These are phyloP conservation scores for Tricladium varicosporioides DNA, from an alignment of 2,329 filamentous ascomycete species.

Conservation along the genomic window DNA sequence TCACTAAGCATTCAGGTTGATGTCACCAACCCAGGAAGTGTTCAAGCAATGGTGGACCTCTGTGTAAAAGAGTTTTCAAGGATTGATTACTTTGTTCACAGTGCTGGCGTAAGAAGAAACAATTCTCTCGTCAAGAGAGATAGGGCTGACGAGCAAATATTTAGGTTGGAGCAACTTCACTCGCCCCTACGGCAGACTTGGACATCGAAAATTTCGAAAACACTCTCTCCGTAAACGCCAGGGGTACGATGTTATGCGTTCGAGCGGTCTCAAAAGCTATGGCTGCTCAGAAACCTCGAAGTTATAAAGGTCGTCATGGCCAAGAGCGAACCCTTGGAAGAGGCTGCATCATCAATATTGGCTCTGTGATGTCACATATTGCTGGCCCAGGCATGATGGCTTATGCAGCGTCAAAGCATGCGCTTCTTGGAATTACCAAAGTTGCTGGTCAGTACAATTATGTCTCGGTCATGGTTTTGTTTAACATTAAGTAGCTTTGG, in stretches of 20 bases:
- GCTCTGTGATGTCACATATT: constrained; percentile 41
- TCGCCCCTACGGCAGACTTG: constrained; percentile 22
- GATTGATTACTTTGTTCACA: constrained; percentile 53
- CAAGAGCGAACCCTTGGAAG: constrained; percentile 9
- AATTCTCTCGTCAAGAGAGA: not conserved
- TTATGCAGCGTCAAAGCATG: constrained; percentile 32
- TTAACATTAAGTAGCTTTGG: not conserved
- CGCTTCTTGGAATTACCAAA: constrained; percentile 28
- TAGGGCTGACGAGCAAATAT: not conserved
- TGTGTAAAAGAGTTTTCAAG: constrained; percentile 47
- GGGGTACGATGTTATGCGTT: constrained; percentile 34
- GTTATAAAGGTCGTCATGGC: constrained; percentile 9
- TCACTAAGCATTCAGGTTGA: constrained; percentile 29
- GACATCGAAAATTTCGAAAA: constrained; percentile 26
- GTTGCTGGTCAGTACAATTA: constrained; percentile 10
- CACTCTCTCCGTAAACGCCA: constrained; percentile 35
- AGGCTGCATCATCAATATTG: constrained; percentile 60
- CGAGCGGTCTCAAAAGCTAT: constrained; percentile 30
- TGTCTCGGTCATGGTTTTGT: not conserved
- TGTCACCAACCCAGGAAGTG: constrained; percentile 19
- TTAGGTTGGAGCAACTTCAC: not conserved
- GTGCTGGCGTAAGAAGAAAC: constrained; percentile 37
- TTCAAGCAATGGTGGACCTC: constrained; percentile 28
- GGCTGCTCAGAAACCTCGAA: constrained; percentile 9
- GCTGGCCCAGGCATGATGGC: constrained; percentile 11